phyloP scores from a whole-genome alignment of 2,329 filamentous ascomycete genomes.

The Decorospora gaudefroyi region DNA sequence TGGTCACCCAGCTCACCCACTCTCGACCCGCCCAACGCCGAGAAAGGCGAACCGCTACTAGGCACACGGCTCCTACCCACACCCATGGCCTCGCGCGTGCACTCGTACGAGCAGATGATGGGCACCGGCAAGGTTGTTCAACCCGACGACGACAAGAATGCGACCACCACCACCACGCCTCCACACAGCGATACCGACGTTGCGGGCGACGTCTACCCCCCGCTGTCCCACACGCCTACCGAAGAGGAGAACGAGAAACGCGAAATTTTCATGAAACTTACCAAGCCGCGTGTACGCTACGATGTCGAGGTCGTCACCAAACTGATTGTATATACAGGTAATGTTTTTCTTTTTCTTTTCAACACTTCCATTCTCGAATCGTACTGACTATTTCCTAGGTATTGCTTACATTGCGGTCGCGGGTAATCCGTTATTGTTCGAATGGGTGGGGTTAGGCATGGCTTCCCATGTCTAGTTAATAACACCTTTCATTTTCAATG shows the following conservation, averaged over 20 bases:
- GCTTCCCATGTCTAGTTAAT: conserved; percentile 5
- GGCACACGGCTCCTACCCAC: conserved; percentile 54
- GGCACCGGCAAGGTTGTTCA: conserved; percentile 61
- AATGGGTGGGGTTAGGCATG: conserved; percentile 59
- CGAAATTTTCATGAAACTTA: conserved; percentile 82
- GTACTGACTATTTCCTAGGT: conserved; percentile 54
- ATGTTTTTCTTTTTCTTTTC: too few species aligned
- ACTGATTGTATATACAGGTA: conserved; percentile 90
- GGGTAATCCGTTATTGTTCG: conserved; percentile 73
- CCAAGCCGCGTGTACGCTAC: conserved; percentile 87
- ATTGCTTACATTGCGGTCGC: conserved; percentile 83
- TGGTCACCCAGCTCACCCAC: conserved; percentile 25
- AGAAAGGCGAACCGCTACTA: conserved; percentile 43
- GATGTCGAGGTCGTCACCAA: conserved; percentile 99
- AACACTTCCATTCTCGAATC: neutral
- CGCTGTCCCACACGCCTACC: conserved; percentile 23
- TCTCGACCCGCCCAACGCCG: conserved; percentile 43
- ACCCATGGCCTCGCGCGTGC: conserved; percentile 55
- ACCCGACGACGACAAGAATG: conserved; percentile 14
- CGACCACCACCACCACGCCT: conserved; percentile 18
- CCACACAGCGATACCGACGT: conserved; percentile 42
- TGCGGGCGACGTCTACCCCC: conserved; percentile 32
- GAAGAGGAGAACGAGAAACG: conserved; percentile 48
- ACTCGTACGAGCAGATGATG: conserved; percentile 74
- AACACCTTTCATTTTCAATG: neutral